phyloP scores from a whole-genome alignment of 2,329 filamentous ascomycete genomes.

The Pseudocercospora macadamiae region DNA sequence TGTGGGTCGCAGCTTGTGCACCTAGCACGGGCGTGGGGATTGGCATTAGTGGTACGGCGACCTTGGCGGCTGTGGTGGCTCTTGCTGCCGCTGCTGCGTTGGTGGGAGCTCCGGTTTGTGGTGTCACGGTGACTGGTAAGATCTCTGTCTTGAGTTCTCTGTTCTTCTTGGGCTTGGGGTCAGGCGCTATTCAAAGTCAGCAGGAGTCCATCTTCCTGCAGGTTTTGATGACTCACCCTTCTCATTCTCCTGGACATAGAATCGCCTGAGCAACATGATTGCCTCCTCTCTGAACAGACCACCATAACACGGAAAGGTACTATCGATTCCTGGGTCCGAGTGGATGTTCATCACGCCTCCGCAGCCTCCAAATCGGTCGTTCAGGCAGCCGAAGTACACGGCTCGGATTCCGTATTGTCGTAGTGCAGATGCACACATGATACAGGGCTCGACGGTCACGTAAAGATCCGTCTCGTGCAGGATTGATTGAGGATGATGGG shows the following conservation, averaged over 20 bases:
- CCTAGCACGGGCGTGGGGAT: conserved; percentile 27
- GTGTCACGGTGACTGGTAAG: conserved; percentile 46
- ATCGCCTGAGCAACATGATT: conserved; percentile 86
- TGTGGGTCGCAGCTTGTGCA: conserved; percentile 18
- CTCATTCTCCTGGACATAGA: conserved; percentile 97
- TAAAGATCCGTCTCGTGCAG: conserved; percentile 80
- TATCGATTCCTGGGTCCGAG: conserved; percentile 72
- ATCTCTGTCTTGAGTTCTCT: conserved; percentile 65
- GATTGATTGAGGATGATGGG: conserved; percentile 67
- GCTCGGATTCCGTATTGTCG: conserved; percentile 84
- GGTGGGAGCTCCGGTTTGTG: conserved; percentile 17
- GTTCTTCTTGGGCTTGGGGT: conserved; percentile 66
- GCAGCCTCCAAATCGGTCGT: conserved; percentile 95
- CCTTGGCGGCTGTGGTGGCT: conserved; percentile 1
- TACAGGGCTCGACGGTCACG: conserved; percentile 96
- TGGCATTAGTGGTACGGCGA: conserved; percentile 14
- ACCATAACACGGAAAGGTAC: conserved; percentile 78
- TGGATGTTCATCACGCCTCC: conserved; percentile 92
- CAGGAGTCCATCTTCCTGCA: not conserved
- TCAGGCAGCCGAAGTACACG: conserved; percentile 93
- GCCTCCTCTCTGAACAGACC: conserved; percentile 90
- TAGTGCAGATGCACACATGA: conserved; percentile 96
- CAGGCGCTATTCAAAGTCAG: conserved; percentile 53
- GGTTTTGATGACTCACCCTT: conserved; percentile 63
- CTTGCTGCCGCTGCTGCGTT: conserved; percentile 17